Percentiles rank a stretch among this genome's conserved stretches.
phyloP scores from a whole-genome alignment of 2,329 filamentous ascomycete species.

The Coniochaeta sp. region DNA sequence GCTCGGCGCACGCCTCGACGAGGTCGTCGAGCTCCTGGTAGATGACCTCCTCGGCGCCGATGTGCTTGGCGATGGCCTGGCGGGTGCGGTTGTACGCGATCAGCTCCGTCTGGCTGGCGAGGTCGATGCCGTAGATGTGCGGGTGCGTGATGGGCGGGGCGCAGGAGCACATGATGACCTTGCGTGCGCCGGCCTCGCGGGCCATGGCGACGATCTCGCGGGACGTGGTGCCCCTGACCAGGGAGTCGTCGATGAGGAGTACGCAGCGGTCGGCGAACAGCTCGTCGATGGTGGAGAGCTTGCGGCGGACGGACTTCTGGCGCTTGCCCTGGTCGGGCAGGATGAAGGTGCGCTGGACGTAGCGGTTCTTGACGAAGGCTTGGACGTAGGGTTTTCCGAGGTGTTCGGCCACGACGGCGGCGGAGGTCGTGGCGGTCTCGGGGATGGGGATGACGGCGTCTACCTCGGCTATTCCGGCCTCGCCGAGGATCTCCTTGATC shows the following conservation, averaged over 20 bases:
- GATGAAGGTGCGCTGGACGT: slow-evolving; percentile 71
- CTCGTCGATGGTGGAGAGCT: slow-evolving; percentile 77
- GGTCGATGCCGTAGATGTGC: slow-evolving; percentile 59
- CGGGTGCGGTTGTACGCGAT: slow-evolving; percentile 32
- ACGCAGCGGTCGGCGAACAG: slow-evolving; percentile 80
- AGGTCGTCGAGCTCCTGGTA: slow-evolving; percentile 62
- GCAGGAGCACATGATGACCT: slow-evolving; percentile 78
- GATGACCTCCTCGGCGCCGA: slow-evolving; percentile 47
- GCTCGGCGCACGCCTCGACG: slow-evolving; percentile 69
- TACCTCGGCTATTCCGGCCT: slow-evolving; percentile 65
- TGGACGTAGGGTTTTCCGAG: slow-evolving; percentile 72
- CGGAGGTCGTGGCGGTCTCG: slow-evolving; percentile 50
- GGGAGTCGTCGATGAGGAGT: slow-evolving; percentile 80
- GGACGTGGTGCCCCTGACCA: slow-evolving; percentile 50
- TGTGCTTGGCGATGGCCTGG: slow-evolving; percentile 34
- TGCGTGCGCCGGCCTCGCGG: slow-evolving; percentile 72
- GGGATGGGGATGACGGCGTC: slow-evolving; percentile 76
- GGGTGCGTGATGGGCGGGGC: slow-evolving; percentile 77
- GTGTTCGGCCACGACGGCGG: slow-evolving; percentile 66
- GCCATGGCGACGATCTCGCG: slow-evolving; percentile 76
- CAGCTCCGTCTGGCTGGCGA: slow-evolving; percentile 33
- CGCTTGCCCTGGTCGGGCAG: slow-evolving; percentile 69
- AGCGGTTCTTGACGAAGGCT: slow-evolving; percentile 84
- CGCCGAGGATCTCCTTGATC: slow-evolving; percentile 60
- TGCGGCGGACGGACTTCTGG: slow-evolving; percentile 81